Evolutionary conservation across 2,329 filamentous ascomycete species (phyloP).

Genomic region (Penicillium sp.): DNA sequence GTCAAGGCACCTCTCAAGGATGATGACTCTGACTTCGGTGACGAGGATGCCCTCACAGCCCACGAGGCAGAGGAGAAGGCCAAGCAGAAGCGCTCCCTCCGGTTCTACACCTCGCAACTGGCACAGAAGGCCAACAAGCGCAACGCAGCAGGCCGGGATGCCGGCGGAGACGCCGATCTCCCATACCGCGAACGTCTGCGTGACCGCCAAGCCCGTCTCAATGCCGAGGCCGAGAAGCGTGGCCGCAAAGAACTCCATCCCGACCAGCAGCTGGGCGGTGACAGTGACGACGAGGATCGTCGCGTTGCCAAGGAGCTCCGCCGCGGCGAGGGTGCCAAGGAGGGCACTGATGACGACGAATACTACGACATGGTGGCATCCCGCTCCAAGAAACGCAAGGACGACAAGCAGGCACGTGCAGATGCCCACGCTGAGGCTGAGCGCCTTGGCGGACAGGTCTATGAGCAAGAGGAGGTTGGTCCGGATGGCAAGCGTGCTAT

Average conservation of each 20-base stretch:
- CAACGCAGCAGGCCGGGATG: conserved; percentile 60
- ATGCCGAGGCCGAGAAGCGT: conserved; percentile 81
- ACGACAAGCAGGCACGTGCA: conserved; percentile 68
- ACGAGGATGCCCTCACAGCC: conserved; percentile 75
- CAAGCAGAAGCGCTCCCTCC: conserved; percentile 82
- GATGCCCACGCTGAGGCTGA: conserved; percentile 56
- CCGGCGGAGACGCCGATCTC: conserved; percentile 57
- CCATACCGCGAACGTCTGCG: conserved; percentile 84
- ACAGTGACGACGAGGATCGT: conserved; percentile 64
- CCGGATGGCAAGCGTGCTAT: conserved; percentile 89
- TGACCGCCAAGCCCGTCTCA: conserved; percentile 81
- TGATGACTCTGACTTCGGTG: conserved; percentile 82
- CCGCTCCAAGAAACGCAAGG: conserved; percentile 56
- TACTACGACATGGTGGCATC: conserved; percentile 89
- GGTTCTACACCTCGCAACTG: conserved; percentile 98
- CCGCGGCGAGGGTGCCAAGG: conserved; percentile 30
- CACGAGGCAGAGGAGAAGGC: conserved; percentile 82
- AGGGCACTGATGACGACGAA: conserved; percentile 46
- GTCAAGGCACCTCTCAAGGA: conserved; percentile 33
- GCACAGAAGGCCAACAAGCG: conserved; percentile 88
- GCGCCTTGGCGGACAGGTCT: conserved; percentile 58
- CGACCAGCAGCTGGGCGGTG: conserved; percentile 67
- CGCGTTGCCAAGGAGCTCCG: conserved; percentile 52
- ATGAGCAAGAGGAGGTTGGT: conserved; percentile 66
- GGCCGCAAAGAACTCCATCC: conserved; percentile 63